Evolutionary conservation across 129 eudicot species (phyloP).

Genomic region (Lonicera japonica): DNA sequence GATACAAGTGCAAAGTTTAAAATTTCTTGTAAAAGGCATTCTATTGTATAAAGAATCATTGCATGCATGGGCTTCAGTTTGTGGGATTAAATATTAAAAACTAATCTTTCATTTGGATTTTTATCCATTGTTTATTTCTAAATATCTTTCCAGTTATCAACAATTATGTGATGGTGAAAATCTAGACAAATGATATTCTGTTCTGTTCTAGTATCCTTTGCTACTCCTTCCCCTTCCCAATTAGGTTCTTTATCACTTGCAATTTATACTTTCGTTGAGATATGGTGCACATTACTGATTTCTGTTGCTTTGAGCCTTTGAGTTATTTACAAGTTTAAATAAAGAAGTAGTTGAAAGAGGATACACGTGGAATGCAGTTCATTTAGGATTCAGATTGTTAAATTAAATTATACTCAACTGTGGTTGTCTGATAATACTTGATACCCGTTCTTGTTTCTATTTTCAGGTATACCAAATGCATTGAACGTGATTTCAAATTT

Average conservation of each 20-base stretch:
- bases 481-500: conserved; percentile 73
- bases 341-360: not conserved
- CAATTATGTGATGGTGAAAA: not conserved
- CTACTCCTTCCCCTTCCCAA: too few relatives aligned
- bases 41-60: not conserved
- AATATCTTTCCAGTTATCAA: not conserved
- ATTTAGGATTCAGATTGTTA: not conserved
- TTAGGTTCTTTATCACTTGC: not conserved
- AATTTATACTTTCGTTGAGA: not conserved
- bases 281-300: not conserved
- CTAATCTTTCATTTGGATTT: not conserved
- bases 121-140: not conserved
- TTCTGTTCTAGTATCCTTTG: too few relatives aligned
- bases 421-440: not conserved
- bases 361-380: not conserved
- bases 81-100: not conserved
- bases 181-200: not conserved
- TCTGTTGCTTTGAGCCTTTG: not conserved
- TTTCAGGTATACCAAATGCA: conserved; percentile 75
- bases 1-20: not conserved
- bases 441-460: conserved; percentile 6
- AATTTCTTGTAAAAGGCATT: not conserved
- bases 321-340: too few relatives aligned
- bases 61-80: not conserved
- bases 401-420: too few relatives aligned